Conservation (phyloP, 2,329 filamentous ascomycete species). For the Talaromyces sp. region DNA sequence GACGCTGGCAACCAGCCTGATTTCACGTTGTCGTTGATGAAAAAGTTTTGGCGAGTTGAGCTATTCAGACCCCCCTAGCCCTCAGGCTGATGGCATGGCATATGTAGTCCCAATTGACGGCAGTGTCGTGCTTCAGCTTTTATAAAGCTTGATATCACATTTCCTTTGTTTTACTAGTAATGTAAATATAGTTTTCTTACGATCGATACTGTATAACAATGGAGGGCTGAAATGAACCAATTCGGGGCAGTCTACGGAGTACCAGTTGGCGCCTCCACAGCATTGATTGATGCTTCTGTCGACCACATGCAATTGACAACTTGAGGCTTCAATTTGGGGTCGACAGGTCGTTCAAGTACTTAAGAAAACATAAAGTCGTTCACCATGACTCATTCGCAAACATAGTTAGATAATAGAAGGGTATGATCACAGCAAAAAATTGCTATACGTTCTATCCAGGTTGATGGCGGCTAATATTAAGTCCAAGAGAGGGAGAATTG, state of each 20-base stretch:
- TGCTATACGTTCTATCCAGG: not conserved
- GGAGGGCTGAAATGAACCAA: not conserved
- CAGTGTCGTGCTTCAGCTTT: not conserved
- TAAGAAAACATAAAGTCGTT: not conserved
- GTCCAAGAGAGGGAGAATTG: not conserved
- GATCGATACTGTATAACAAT: not conserved
- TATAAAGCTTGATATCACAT: not conserved
- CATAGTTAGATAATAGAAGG: not conserved
- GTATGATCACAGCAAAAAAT: not conserved
- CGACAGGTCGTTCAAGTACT: no score
- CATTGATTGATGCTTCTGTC: no score
- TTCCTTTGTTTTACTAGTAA: not conserved
- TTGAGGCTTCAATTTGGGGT: no score
- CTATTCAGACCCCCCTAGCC: constrained; percentile 7
- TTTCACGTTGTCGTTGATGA: not conserved
- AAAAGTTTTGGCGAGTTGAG: not conserved
- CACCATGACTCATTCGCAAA: not conserved
- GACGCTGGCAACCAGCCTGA: constrained; percentile 4
- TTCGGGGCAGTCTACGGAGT: not conserved
- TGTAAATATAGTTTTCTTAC: not conserved
- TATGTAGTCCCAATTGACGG: not conserved
- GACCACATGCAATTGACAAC: no score
- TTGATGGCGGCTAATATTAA: not conserved
- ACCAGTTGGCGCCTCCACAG: no score
- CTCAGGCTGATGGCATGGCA: not conserved